Base-by-base conservation (phyloP, 2,329 filamentous ascomycete species). In the Calonectria pteridis region DNA sequence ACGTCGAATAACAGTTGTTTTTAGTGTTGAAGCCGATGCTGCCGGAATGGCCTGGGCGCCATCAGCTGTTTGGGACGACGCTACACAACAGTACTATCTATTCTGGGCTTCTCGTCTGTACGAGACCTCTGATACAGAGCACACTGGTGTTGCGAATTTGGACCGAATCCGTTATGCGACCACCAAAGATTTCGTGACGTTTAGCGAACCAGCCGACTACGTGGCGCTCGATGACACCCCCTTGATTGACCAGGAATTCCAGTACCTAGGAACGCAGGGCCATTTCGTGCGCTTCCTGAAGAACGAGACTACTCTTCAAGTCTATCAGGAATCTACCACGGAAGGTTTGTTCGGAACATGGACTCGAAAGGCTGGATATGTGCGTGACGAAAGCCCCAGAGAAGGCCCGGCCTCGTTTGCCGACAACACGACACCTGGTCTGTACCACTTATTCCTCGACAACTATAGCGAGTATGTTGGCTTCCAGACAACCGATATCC, bases 211-310 rank as follows among this genome's bases (percentile, higher is more conserved):
- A 0, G 73, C 82, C 43, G 85, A 88, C 66, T 89, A 89, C 77
- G 79, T 87, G 68, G 84, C 86, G 6, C 67, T 72, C 35, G 73
- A 82, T 2, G 82, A 82, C 20, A 87, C 84, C 4, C 84, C 85
- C 2, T 79, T 90, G 46, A 90, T 90, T 72, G 88, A 90, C 73
- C 85, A 88, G 35, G 85, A 88, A 67, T 86, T 90, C 78, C 83
- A 87, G 35, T 81, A 84, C 26, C 81, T 89, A 0, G 87, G 86
- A 46, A 79, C 80, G 9, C 80, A 82, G 5, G 84, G 81, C 2
- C 75, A 81, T 13, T 90, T 86, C 55, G 85, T 84, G 0, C 85
- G 88, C 7, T 90, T 89, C 80, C 77, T 89, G 66, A 90, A 89
- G 79, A 88, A 89, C 76, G 87, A 89, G 77, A 85, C 86, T 0